Conservation (phyloP, 208 protist species). For the Trypanosomatidae sp. region DNA sequence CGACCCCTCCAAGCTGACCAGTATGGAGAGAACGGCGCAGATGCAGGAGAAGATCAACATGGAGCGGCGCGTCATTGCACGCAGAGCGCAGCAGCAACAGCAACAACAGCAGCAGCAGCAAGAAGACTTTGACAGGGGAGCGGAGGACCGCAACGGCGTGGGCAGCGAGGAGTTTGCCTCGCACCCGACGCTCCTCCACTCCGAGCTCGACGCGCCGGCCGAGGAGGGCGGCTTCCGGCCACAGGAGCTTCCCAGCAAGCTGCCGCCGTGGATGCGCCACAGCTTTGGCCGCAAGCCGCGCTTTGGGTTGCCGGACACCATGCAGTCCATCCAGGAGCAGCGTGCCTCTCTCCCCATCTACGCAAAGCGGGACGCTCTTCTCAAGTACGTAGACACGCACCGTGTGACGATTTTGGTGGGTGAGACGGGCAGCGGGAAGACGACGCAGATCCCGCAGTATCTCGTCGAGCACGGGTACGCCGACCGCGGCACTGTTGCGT, state of each 20-base stretch:
- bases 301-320: conserved; percentile 61
- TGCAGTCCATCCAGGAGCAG: conserved; percentile 75
- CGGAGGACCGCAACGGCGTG: too few relatives aligned
- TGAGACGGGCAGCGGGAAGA: conserved; percentile 98
- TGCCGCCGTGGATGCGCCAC: conserved; percentile 86
- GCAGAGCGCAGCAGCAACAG: conserved; percentile 36
- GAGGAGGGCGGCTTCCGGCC: conserved; percentile 70
- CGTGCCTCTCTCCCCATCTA: conserved; percentile 95
- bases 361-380: conserved; percentile 86
- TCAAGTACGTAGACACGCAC: conserved; percentile 84
- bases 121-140: too few relatives aligned
- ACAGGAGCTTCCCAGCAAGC: conserved; percentile 40
- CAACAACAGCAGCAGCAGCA: too few relatives aligned
- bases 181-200: conserved; percentile 47
- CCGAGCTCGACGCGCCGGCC: conserved; percentile 58
- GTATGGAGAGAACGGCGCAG: conserved; percentile 72
- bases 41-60: conserved; percentile 77
- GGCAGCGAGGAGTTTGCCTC: conserved; percentile 18
- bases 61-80: conserved; percentile 72
- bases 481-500: conserved; percentile 79
- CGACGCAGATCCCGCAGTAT: conserved; percentile 96
- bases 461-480: conserved; percentile 90
- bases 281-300: conserved; percentile 63
- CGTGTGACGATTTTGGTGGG: conserved; percentile 93
- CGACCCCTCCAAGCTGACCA: conserved; percentile 63